A percentile compares a stretch with the other conserved stretches of the same genome.
These are phyloP conservation scores for Platanthera zijinensis DNA, from an alignment of 106 monocot species.

Conservation along the genomic window DNA sequence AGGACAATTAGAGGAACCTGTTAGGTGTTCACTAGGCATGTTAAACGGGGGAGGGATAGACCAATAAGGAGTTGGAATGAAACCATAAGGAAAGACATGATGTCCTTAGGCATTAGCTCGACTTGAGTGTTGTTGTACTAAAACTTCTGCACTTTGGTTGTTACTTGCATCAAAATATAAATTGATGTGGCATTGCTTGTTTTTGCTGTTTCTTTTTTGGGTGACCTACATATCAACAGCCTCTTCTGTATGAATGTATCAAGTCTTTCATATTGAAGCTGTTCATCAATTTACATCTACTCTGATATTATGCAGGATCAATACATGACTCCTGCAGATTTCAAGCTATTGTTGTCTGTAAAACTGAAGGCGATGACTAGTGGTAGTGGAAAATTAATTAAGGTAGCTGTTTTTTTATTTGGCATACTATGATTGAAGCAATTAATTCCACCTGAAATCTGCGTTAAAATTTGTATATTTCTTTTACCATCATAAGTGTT, in stretches of 20 bases:
- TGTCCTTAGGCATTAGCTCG: too few relatives aligned
- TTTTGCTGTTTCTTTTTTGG: background rate
- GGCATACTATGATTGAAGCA: background rate
- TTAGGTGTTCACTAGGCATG: too few relatives aligned
- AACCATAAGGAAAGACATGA: too few relatives aligned
- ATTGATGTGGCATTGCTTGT: background rate
- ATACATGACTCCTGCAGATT: constrained; percentile 48
- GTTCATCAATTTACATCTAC: background rate
- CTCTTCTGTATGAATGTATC: background rate
- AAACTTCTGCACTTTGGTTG: too few relatives aligned
- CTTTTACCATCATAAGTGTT: background rate
- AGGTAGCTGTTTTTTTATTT: constrained; percentile 27
- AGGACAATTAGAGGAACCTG: too few relatives aligned
- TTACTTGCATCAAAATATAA: background rate
- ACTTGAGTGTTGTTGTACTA: too few relatives aligned
- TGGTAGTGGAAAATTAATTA: constrained; percentile 43
- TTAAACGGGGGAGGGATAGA: too few relatives aligned
- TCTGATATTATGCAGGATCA: constrained; percentile 39
- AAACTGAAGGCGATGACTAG: constrained; percentile 40
- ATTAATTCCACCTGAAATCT: background rate
- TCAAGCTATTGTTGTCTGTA: constrained; percentile 41
- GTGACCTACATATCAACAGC: background rate
- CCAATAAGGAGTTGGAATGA: too few relatives aligned
- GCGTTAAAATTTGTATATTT: background rate
- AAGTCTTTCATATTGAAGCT: background rate